Evolutionary conservation across 805 yeast species (phyloP).

Genomic region (Helenozyma rhizophorensis): DNA sequence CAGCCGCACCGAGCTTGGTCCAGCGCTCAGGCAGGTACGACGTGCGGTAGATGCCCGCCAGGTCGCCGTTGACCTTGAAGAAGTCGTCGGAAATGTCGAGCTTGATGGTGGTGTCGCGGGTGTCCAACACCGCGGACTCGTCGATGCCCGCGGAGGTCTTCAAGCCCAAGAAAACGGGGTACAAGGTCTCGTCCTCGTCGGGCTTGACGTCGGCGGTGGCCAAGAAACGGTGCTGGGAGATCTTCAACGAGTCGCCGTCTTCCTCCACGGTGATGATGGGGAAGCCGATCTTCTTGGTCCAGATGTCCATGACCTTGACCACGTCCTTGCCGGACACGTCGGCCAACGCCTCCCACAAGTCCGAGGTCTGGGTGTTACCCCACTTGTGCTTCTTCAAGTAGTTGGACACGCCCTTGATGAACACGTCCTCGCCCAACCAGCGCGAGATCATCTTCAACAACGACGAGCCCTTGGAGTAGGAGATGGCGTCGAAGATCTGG

Average conservation of each 20-base stretch:
- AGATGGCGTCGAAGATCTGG: slow-evolving; percentile 81
- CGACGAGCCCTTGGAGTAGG: slow-evolving; percentile 78
- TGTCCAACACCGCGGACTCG: slow-evolving; percentile 51
- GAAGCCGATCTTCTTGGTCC: slow-evolving; percentile 78
- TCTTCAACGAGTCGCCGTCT: slow-evolving; percentile 41
- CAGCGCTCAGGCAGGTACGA: slow-evolving; percentile 67
- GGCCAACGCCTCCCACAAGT: slow-evolving; percentile 70
- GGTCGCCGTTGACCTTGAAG: slow-evolving; percentile 69
- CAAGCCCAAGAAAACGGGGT: slow-evolving; percentile 68
- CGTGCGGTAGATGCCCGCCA: slow-evolving; percentile 72
- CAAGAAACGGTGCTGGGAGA: slow-evolving; percentile 71
- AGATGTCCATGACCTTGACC: slow-evolving; percentile 65
- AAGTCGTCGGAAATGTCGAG: slow-evolving; percentile 42
- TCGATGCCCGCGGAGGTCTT: slow-evolving; percentile 57
- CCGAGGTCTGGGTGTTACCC: slow-evolving; percentile 73
- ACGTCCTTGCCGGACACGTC: slow-evolving; percentile 73
- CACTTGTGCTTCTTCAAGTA: slow-evolving; percentile 73
- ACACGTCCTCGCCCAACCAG: slow-evolving; percentile 74
- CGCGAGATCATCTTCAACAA: slow-evolving; percentile 73
- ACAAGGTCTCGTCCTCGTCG: slow-evolving; percentile 65
- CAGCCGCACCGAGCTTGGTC: slow-evolving; percentile 60
- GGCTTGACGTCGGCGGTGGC: slow-evolving; percentile 73
- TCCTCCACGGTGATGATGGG: slow-evolving; percentile 64
- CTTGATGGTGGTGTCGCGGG: slow-evolving; percentile 37
- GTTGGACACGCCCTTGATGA: slow-evolving; percentile 74